Evolutionary conservation across 179 eudicot species (phyloP), one percentile per base, ranked within the genome.

Genomic region (Silene coronaria): DNA sequence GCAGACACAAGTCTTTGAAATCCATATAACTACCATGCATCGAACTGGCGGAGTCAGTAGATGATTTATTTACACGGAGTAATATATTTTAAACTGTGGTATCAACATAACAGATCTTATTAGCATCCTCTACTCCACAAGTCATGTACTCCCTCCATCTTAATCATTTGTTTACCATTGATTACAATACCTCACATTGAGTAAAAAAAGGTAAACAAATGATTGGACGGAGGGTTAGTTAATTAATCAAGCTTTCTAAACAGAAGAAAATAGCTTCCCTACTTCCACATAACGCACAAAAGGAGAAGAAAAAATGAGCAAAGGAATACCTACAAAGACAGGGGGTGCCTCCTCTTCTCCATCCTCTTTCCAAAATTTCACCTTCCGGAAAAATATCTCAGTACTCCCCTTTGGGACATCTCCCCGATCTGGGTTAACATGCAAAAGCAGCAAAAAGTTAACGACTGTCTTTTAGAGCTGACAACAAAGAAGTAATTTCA

Each of bases 311-410:
- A 73, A 70, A 42, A 8, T 23, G 1, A 28, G 32, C 60, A 80
- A 80, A 72, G 74, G 90, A 84, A 85, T 87, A 89, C 98, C 89
- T 89, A 94, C 98, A 92, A 92, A 94, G 85, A 92, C 96, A 86
- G 97, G 97, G 26, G 98, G 98, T 77, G 97, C 98, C 86, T 94
- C 98, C 79, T 88, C 96, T 82, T 89, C 91, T 68, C 95, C 97
- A 80, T 92, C 98, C 79, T 92, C 98, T 79, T 89, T 94, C 98
- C 97, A 94, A 75, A 94, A 94, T 81, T 94, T 94, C 28, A 92
- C 98, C 89, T 90, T 94, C 48, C 96, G 97, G 71, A 94, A 94
- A 82, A 94, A 94, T 71, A 89, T 94, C 84, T 94, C 97, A 32
- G 97, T 89, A 74, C 90, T 90, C 74, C 95, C 97, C 81, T 92